These are phyloP conservation scores for Fusarium anguioides DNA, from an alignment of 2,329 filamentous ascomycete species.

Conservation along the genomic window DNA sequence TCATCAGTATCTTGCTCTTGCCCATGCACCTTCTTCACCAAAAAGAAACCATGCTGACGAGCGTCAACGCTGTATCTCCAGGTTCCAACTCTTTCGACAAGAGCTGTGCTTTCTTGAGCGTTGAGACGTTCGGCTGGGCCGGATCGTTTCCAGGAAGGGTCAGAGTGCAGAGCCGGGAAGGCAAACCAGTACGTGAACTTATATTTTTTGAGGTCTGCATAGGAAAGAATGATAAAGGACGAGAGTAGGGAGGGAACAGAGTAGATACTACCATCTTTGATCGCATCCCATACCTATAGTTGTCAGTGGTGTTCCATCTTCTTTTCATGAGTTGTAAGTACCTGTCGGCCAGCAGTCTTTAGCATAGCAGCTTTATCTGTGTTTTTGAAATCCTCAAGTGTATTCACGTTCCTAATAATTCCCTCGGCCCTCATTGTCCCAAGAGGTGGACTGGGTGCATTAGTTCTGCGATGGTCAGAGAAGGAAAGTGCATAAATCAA, in stretches of 20 bases:
- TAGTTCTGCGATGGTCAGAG: conserved; percentile 44
- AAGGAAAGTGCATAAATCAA: conserved; percentile 32
- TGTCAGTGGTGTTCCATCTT: conserved; percentile 24
- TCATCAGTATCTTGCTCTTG: conserved; percentile 58
- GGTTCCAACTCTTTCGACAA: conserved; percentile 86
- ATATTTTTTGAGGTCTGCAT: conserved; percentile 97
- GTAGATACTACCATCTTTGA: conserved; percentile 95
- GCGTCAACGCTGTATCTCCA: conserved; percentile 87
- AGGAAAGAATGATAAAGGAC: conserved; percentile 90
- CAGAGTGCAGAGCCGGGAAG: conserved; percentile 91
- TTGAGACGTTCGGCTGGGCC: conserved; percentile 67
- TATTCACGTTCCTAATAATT: conserved; percentile 96
- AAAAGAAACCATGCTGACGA: conserved; percentile 92
- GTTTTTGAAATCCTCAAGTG: conserved; percentile 90
- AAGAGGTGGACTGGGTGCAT: conserved; percentile 68
- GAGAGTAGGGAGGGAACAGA: conserved; percentile 91
- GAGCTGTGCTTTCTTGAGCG: conserved; percentile 75
- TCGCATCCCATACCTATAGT: conserved; percentile 93
- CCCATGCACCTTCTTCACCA: conserved; percentile 79
- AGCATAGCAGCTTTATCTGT: conserved; percentile 83
- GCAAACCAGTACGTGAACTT: conserved; percentile 98
- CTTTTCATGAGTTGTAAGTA: conserved; percentile 52
- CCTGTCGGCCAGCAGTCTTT: conserved; percentile 81
- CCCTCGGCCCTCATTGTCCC: conserved; percentile 87
- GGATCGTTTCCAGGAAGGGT: conserved; percentile 80